Evolutionary conservation across 768 basidiomycete genomes (phyloP).

Genomic region (Boletus sensibilis): DNA sequence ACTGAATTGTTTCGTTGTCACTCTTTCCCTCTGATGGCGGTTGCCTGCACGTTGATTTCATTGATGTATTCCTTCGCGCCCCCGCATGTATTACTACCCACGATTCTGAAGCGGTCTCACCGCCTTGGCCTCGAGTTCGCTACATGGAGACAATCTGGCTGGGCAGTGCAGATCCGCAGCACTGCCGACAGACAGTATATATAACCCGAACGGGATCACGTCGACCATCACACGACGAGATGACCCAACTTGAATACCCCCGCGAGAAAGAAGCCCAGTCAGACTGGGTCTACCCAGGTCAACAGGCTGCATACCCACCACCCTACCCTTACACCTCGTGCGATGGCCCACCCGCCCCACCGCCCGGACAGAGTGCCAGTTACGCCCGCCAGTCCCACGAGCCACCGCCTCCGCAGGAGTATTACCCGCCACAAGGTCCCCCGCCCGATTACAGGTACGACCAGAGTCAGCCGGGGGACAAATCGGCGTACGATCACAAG

Average conservation of each 20-base stretch:
- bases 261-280: constrained; percentile 25
- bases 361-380: not conserved
- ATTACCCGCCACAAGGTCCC: constrained; percentile 4
- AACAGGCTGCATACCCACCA: constrained; percentile 7
- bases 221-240: not conserved
- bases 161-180: not conserved
- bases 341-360: not conserved
- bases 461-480: constrained; percentile 1
- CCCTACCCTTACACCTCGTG: constrained; percentile 4
- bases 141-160: not conserved
- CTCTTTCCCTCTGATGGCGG: not conserved
- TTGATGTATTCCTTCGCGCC: constrained; percentile 13
- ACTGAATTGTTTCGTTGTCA: not conserved
- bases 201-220: not conserved
- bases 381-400: not conserved
- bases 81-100: constrained; percentile 16
- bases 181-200: not conserved
- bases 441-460: constrained; percentile 15
- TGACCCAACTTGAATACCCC: constrained; percentile 27
- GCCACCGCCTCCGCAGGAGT: constrained; percentile 2
- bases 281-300: constrained; percentile 10
- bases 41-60: constrained; percentile 13
- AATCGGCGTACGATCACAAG: not conserved
- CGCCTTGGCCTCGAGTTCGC: constrained; percentile 10
- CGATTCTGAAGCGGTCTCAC: not conserved